Evolutionary conservation across 805 yeast genomes (phyloP), one percentile per base, ranked within the genome.

Genomic region (Yamadazyma ubonensis): DNA sequence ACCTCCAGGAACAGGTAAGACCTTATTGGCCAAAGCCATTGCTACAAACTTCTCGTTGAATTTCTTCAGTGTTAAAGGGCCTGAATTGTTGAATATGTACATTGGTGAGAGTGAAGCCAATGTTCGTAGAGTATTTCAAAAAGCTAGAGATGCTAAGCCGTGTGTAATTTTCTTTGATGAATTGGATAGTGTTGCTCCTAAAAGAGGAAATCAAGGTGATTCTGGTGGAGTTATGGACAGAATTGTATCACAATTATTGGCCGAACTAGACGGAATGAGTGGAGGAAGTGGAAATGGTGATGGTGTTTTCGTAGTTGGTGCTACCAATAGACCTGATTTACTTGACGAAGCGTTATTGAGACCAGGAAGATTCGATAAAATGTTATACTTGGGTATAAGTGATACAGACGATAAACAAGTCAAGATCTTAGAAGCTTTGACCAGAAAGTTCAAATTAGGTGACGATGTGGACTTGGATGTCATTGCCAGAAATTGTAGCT

Each of bases 191-290:
- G 97, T 93, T 1, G 99, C 99, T 0, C 98, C 98, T 2, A 91
- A 93, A 59, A 81, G 98, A 69, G 99, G 99, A 20, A 90, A 91
- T 58, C 97, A 93, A 57, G 98, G 99, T 17, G 99, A 93, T 61
- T 89, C 97, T 2, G 98, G 98, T 12, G 99, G 98, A 50, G 98
- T 93, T 2, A 93, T 93, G 99, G 99, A 93, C 58, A 77, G 99
- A 61, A 93, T 93, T 48, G 99, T 93, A 0, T 90, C 97, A 0
- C 99, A 93, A 60, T 67, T 93, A 28, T 70, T 93, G 38, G 96
- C 98, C 0, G 99, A 93, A 59, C 70, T 93, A 31, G 99, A 93
- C 58, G 98, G 98, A 18, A 91, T 91, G 97, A 83, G 95, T 53
- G 83, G 83, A 7, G 84, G 84, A 5, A 81, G 75, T 43, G 73